Percentiles rank a stretch among this genome's conserved stretches.
phyloP scores from a whole-genome alignment of 2,329 filamentous ascomycete genomes.

The Alternaria triticina region DNA sequence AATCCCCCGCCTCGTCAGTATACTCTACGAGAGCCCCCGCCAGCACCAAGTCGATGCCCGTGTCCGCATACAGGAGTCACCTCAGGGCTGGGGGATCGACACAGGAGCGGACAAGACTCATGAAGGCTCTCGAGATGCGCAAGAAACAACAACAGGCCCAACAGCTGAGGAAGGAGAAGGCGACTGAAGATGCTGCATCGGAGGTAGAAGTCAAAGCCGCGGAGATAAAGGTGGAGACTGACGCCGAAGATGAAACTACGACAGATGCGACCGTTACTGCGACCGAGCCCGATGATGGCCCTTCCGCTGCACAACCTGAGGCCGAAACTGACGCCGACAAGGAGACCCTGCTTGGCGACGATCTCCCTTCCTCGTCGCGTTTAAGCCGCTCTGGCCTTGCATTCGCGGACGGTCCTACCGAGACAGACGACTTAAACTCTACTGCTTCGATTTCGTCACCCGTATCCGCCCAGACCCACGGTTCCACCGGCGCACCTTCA shows the following conservation, averaged over 20 bases:
- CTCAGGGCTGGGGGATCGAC: conserved; percentile 66
- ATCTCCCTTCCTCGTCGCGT: conserved; percentile 13
- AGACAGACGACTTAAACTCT: conserved; percentile 45
- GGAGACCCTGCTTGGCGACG: conserved; percentile 22
- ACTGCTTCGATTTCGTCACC: conserved; percentile 46
- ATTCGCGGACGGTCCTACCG: conserved; percentile 51
- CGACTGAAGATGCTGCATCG: conserved; percentile 14
- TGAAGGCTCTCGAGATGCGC: conserved; percentile 91
- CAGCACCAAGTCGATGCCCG: conserved; percentile 54
- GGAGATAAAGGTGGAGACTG: conserved; percentile 1
- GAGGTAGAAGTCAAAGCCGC: conserved; percentile 6
- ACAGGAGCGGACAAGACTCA: conserved; percentile 86
- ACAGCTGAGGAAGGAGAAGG: conserved; percentile 31
- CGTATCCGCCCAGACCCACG: conserved; percentile 48
- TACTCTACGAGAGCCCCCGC: conserved; percentile 48
- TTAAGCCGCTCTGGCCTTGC: conserved; percentile 61
- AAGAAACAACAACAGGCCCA: conserved; percentile 72
- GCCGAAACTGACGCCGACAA: conserved; percentile 13
- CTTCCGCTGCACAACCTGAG: conserved; percentile 1
- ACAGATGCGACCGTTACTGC: background rate
- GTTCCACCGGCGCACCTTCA: conserved; percentile 45
- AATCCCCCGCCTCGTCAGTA: conserved; percentile 48
- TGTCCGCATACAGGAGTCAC: conserved; percentile 42
- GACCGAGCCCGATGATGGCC: conserved; percentile 2
- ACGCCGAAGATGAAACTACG: background rate